A percentile compares a stretch with the other conserved stretches of the same genome.
Evolutionary conservation across 2,329 filamentous ascomycete species (phyloP).

Genomic region (Fusarium mexicanum): DNA sequence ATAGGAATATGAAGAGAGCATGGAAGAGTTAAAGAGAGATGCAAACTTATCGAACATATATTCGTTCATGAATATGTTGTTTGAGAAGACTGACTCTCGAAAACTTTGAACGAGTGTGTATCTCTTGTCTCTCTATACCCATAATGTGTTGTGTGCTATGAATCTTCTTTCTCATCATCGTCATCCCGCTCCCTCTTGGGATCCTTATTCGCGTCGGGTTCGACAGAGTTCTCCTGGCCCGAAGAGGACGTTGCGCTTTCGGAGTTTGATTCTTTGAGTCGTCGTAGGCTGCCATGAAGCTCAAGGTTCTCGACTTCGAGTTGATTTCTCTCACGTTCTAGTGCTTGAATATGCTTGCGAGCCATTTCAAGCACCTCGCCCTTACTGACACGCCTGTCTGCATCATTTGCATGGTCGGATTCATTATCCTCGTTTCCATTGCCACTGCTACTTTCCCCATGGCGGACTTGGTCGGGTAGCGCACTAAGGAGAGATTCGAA

Average conservation of each 20-base stretch:
- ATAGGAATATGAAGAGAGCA: not conserved
- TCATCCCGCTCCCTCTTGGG: slow-evolving; percentile 15
- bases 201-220: slow-evolving; percentile 23
- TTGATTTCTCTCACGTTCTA: slow-evolving; percentile 38
- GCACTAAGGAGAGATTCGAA: slow-evolving; percentile 41
- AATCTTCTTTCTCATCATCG: not conserved
- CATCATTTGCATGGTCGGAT: slow-evolving; percentile 36
- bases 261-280: slow-evolving; percentile 30
- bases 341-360: slow-evolving; percentile 39
- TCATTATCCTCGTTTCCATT: slow-evolving; percentile 33
- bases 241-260: slow-evolving; percentile 9
- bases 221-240: slow-evolving; percentile 22
- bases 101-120: not conserved
- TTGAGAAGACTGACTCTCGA: not conserved
- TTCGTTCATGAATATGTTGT: not conserved
- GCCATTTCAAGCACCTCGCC: slow-evolving; percentile 45
- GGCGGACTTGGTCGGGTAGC: slow-evolving; percentile 36
- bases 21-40: not conserved
- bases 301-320: slow-evolving; percentile 40
- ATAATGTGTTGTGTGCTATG: not conserved
- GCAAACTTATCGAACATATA: not conserved
- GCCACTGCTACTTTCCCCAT: slow-evolving; percentile 6
- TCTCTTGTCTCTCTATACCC: not conserved
- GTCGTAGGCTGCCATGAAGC: slow-evolving; percentile 38
- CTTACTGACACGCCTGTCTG: slow-evolving; percentile 40